Evolutionary conservation across 345 rosid genomes (phyloP).

Genomic region (Schrenkiella parvula): DNA sequence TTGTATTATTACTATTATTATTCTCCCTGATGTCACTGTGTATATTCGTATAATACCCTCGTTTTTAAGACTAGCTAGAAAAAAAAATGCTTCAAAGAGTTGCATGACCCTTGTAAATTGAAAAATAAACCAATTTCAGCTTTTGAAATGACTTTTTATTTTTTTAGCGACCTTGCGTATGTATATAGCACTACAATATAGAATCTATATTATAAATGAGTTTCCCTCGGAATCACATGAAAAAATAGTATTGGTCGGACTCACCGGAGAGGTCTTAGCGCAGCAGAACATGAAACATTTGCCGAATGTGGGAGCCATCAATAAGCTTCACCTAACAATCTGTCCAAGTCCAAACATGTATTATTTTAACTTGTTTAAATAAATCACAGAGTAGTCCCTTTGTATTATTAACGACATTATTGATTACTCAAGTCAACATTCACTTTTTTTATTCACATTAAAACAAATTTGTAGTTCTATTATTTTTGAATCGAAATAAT

Average conservation of each 20-base stretch:
- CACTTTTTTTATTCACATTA: not conserved
- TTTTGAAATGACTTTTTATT: no score
- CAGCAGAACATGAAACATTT: constrained; percentile 33
- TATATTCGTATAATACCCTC: not conserved
- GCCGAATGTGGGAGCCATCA: constrained; percentile 31
- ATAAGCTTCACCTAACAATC: not conserved
- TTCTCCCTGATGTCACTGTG: no score
- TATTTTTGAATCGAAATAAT: not conserved
- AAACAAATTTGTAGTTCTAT: not conserved
- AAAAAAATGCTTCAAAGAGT: not conserved
- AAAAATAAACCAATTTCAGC: not conserved
- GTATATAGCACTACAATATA: no score
- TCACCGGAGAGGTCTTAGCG: constrained; percentile 30
- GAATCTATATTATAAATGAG: no score
- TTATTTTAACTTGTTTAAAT: no score
- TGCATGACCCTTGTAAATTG: not conserved
- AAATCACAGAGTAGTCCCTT: not conserved
- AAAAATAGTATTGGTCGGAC: not conserved
- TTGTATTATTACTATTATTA: not conserved
- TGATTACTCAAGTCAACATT: not conserved
- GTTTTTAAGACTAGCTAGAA: not conserved
- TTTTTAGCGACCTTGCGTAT: no score
- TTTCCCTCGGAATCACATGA: no score
- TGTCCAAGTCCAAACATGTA: not conserved
- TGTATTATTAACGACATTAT: constrained; percentile 14